These are phyloP conservation scores for Phoma sp. DNA, from an alignment of 2,329 filamentous ascomycete species.

Conservation along the genomic window DNA sequence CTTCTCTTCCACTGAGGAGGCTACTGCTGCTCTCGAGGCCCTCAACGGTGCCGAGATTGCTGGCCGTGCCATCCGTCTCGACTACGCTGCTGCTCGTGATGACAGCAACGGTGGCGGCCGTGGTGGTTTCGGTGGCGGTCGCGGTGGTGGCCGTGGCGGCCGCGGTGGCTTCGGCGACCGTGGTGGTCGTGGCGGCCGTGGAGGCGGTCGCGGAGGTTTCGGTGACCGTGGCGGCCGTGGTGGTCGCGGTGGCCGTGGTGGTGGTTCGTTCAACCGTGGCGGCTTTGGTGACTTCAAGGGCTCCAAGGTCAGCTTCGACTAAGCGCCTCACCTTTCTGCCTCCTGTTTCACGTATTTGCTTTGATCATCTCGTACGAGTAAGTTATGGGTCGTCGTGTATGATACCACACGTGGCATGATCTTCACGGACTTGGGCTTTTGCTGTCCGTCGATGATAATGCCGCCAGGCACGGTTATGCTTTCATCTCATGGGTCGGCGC, in stretches of 20 bases:
- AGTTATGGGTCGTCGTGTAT: conserved; percentile 29
- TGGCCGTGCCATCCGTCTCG: conserved; percentile 79
- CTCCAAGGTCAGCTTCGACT: conserved; percentile 75
- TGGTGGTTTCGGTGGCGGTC: conserved; percentile 59
- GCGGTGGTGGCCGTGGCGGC: conserved; percentile 57
- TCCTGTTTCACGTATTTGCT: conserved; percentile 24
- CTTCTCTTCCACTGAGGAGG: conserved; percentile 82
- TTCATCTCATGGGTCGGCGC: conserved; percentile 18
- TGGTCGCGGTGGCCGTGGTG: conserved; percentile 57
- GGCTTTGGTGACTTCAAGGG: conserved; percentile 74
- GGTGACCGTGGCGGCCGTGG: conserved; percentile 53
- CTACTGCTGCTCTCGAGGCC: conserved; percentile 73
- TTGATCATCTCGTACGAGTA: conserved; percentile 32
- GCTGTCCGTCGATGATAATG: conserved; percentile 17
- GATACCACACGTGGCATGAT: conserved; percentile 25
- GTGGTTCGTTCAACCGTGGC: conserved; percentile 55
- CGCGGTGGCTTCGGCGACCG: conserved; percentile 58
- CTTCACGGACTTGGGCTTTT: conserved; percentile 15
- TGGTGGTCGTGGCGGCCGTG: conserved; percentile 55
- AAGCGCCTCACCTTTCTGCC: conserved; percentile 20
- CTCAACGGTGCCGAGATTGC: conserved; percentile 75
- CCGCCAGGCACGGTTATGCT: conserved; percentile 20
- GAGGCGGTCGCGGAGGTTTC: conserved; percentile 55
- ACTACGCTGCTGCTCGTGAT: conserved; percentile 75
- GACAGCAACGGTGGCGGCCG: conserved; percentile 63